Conservation (phyloP, 1,284 basidiomycete genomes). For the Irpex sp. region DNA sequence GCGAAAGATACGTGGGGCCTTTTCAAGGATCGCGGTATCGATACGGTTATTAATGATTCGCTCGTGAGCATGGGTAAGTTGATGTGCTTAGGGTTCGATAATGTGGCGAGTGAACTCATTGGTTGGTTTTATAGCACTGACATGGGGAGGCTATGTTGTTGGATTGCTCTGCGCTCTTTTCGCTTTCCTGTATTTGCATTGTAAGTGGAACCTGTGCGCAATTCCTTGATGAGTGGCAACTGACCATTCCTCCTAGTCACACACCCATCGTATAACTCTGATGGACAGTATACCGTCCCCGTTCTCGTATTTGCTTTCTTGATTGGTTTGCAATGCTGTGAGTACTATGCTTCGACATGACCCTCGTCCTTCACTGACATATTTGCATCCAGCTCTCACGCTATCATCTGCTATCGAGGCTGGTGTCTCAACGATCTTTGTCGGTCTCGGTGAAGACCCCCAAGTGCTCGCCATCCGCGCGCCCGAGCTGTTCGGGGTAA, state of each 20-base stretch:
- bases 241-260: constrained; percentile 44
- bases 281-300: constrained; percentile 76
- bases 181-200: constrained; percentile 76
- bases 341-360: constrained; percentile 23
- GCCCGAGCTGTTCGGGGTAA: constrained; percentile 65
- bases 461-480: constrained; percentile 72
- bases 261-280: constrained; percentile 65
- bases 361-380: not conserved
- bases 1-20: constrained; percentile 91
- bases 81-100: constrained; percentile 1
- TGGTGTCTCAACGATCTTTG: constrained; percentile 85
- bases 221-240: too few relatives aligned
- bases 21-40: constrained; percentile 83
- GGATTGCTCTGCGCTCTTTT: constrained; percentile 79
- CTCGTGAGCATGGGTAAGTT: constrained; percentile 74
- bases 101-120: not conserved
- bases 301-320: constrained; percentile 79
- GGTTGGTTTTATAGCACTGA: constrained; percentile 43
- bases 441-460: constrained; percentile 81
- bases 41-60: constrained; percentile 83
- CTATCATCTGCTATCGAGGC: constrained; percentile 71
- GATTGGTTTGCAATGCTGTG: constrained; percentile 73
- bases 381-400: constrained; percentile 47
- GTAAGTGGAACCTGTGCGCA: too few relatives aligned
- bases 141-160: constrained; percentile 76